Evolutionary conservation across 306 rosid genomes (phyloP), one percentile per base, ranked within the genome.

Genomic region (Trifolium fragiferum): DNA sequence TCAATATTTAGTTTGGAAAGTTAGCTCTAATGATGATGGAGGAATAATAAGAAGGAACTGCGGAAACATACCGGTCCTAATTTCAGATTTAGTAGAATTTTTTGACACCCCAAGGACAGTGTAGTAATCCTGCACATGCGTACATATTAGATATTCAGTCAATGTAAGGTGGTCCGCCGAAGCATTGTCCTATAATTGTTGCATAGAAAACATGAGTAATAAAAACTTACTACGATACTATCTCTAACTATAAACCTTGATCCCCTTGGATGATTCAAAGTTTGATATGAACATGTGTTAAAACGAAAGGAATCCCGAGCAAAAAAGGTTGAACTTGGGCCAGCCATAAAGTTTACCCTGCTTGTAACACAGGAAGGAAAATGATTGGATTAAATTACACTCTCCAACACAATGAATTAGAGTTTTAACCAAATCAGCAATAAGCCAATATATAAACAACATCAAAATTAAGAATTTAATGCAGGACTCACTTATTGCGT

Each of bases 101-200:
- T 38, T 90, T 44, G 99, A 92, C 54, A 94, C 99, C 63, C 99
- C 99, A 40, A 94, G 99, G 84, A 87, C 72, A 14, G 97, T 86
- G 87, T 94, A 94, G 81, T 21, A 94, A 80, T 92, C 99, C 99
- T 94, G 96, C 69, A 84, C 6, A 43, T 69, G 46, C 33, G 62
- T 33, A 78, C 40, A 76, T 51, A 70, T 54, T 38, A 72, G 80
- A 75, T 68, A 35, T 21, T 73, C 18, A 75, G 66, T 58, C 71
- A 18, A 60, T n/a, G n/a, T n/a, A n/a, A n/a, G n/a, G n/a, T n/a
- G n/a, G n/a, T n/a, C n/a, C n/a, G n/a, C n/a, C n/a, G n/a, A n/a
- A n/a, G n/a, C n/a, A n/a, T n/a, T n/a, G n/a, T n/a, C 35, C 62
- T n/a, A n/a, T n/a, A n/a, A 40, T 37, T 30, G 65, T 51, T 62